Base-by-base conservation (phyloP, 2,329 filamentous ascomycete species). In the Colletotrichum abscissum region DNA sequence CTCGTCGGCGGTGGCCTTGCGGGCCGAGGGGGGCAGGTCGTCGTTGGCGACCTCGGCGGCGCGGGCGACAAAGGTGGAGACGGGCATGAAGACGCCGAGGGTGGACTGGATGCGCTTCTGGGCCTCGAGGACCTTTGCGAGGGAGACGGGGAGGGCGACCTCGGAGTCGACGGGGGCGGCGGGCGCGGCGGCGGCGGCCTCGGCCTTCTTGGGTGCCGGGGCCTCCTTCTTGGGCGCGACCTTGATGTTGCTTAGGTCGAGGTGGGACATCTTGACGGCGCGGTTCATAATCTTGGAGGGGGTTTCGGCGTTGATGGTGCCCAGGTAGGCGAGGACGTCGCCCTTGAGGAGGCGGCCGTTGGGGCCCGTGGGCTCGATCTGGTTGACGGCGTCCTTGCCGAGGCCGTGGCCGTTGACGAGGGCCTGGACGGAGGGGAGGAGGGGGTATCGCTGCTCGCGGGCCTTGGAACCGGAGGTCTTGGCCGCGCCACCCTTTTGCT, bases 221-320 rank as follows among this genome's bases (percentile, higher is more conserved):
- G 78, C 77, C 60, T 77, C 79, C 81, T 88, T 87, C 80, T 87
- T 86, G 67, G 86, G 82, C 60, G 92, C 92, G 72, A 96, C 85
- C 87, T 97, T 97, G 86, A 98, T 96, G 86, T 98, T 98, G 86
- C 93, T 97, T 28, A 99, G 91, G 82, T 99, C 96, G 66, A 99
- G 91, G 82, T 97, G 95, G 55, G 90, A 86, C 62, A 97, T 90
- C 82, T 95, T 92, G 73, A 90, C 87, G 80, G 97, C 92, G 65
- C 91, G 91, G 71, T 89, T 86, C 68, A 94, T 93, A 77, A 95
- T 89, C 74, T 91, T 87, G 26, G 90, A 88, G 2, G 96, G 93
- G 77, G 94, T 93, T 72, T 91, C 88, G 75, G 91, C 86, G 73
- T 92, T 87, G 79, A 98, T 94, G 77, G 88, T 87, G 75, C 97